Base-by-base conservation (phyloP, 2,329 filamentous ascomycete genomes). In the Botrytis medusae region DNA sequence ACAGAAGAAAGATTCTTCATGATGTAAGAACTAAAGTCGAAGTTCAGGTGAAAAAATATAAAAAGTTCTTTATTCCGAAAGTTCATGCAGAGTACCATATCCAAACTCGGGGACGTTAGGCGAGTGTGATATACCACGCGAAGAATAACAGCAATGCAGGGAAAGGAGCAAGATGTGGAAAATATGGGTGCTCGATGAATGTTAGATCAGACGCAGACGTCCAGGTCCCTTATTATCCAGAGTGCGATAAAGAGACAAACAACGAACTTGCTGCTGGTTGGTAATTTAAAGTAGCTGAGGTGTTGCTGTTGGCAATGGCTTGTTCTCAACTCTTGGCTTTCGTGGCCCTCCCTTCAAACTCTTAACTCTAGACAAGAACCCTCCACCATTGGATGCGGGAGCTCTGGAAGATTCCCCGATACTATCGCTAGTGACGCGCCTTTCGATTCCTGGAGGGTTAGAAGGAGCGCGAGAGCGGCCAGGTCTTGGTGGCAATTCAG, bases 351-450 rank as follows among this genome's bases (percentile, higher is more conserved):
- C 91, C 85, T 93, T 95, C 83, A 96, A 84, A 82, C 91, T 94
- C 87, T 93, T 94, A 84, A 96, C 93, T 72, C 93, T 89, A 70
- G 89, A 92, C 75, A 97, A 81, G 75, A 97, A 91, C 2, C 93
- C 92, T 37, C 80, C 76, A 63, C 64, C 44, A 20, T 44, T 60
- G 29, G 54, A 60, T 60, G 14, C 25, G 22, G 81, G 79, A 44
- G 83, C 81, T 4, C 82, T 84, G 75, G 81, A 80, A 34, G 79
- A 79, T 29, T 80, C 77, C 22, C 81, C 79, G 25, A 82, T 80
- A 18, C 83, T 85, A 76, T 93, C 91, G 25, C 86, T 84, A 7
- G 92, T 94, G 4, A 86, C 82, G 77, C 91, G 88, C 77, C 92
- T 87, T 82, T 93, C 91, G 10, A 93, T 80, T 32, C 82, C 83